Base-by-base conservation (phyloP, 495 filamentous ascomycete species). In the Bacidia rubella region DNA sequence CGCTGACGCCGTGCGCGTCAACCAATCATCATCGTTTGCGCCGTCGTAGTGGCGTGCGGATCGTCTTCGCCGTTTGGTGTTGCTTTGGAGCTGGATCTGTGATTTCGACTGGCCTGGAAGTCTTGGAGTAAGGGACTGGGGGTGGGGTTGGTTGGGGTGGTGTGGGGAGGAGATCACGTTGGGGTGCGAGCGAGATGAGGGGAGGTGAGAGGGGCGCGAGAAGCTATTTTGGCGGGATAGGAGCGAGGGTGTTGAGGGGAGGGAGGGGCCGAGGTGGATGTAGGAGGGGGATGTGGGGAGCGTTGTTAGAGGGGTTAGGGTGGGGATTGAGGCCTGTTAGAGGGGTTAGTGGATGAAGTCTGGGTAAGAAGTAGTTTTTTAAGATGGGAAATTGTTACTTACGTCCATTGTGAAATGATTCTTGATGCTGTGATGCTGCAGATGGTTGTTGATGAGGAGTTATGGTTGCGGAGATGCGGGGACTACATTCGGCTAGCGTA, bases 1-100 rank as follows among this genome's bases (percentile, higher is more conserved):
- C 21, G 81, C 65, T 10, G 83, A 80, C 1, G 84, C 86, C 2
- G 83, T 77, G 46, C 83, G 80, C 17, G 85, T 73, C 54, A 92
- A 73, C 84, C 85, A 90, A 44, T 58, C 58, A 20, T 58, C 49
- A 1, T 55, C 49, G 3, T n/a, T 17, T 9, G 7, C 41, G 41
- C 5, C 20, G 17, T n/a, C 9, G 12, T 44, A 22, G 9, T 41
- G 23, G 42, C 21, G 21, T 17, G 20, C n/a, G 43, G 35, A 12
- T 15, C 47, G 25, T 27, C 27, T 9, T 9, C 41, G 41, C 15
- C 29, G 29, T 35, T 12, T 25, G n/a, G 38, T 42, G 19, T 20
- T 47, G n/a, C 11, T 26, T 9, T 17, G 25, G n/a, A n/a, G 21
- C 26, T 32, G 11, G 27, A 35, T 11, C 19, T 12, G 20, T 29